These are phyloP conservation scores for Hypoxylon rickii DNA, from an alignment of 495 filamentous ascomycete species.

Conservation along the genomic window DNA sequence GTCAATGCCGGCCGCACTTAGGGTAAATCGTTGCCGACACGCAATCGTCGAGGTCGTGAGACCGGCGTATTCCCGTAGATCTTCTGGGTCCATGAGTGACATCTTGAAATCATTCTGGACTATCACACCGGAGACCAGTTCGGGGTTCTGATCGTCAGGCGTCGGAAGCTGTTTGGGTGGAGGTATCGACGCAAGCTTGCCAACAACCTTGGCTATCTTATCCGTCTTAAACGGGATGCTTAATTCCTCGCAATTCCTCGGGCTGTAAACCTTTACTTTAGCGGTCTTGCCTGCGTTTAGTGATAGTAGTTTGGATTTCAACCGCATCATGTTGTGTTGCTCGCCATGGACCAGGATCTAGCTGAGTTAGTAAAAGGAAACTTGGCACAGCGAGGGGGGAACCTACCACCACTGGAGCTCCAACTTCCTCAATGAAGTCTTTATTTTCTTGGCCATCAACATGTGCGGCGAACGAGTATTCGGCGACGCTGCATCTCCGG, in stretches of 20 bases:
- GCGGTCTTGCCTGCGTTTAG: slow-evolving; percentile 78
- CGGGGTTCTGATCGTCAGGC: slow-evolving; percentile 39
- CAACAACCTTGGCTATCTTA: slow-evolving; percentile 94
- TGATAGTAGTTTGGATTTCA: slow-evolving; percentile 92
- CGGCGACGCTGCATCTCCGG: slow-evolving; percentile 85
- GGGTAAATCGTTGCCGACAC: slow-evolving; percentile 84
- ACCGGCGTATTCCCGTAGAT: slow-evolving; percentile 92
- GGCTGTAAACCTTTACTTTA: slow-evolving; percentile 88
- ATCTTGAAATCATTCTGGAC: slow-evolving; percentile 98
- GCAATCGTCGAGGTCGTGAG: slow-evolving; percentile 89
- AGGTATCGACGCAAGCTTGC: slow-evolving; percentile 81
- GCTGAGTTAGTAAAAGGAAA: slow-evolving; percentile 29
- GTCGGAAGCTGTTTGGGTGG: slow-evolving; percentile 55
- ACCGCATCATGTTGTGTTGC: slow-evolving; percentile 95
- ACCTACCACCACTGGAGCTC: slow-evolving; percentile 87
- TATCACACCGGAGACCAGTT: slow-evolving; percentile 82
- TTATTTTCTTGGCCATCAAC: slow-evolving; percentile 95
- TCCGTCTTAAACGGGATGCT: slow-evolving; percentile 94
- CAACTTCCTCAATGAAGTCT: slow-evolving; percentile 92
- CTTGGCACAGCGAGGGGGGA: not conserved
- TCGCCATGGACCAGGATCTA: slow-evolving; percentile 96
- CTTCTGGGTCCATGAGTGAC: slow-evolving; percentile 93
- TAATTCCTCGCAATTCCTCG: slow-evolving; percentile 93
- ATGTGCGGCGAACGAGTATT: slow-evolving; percentile 93
- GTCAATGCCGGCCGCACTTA: slow-evolving; percentile 86